Percentiles rank a stretch among this genome's conserved stretches.
Evolutionary conservation across 176 grass and related monocot genomes (phyloP).

Genomic region (Bothriochloa decipiens): DNA sequence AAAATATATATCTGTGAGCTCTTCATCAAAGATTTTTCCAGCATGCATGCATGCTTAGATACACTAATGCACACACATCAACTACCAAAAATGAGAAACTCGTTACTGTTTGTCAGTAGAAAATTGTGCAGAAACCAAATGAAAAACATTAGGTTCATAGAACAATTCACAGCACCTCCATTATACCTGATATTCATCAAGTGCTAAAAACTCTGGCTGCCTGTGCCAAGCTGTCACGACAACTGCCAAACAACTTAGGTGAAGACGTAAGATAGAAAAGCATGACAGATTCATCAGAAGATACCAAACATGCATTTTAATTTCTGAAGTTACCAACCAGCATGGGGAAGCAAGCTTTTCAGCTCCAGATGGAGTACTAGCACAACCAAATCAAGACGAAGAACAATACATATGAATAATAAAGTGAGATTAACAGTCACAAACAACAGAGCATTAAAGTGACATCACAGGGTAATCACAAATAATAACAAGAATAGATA

Average conservation of each 20-base stretch:
- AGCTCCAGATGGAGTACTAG: constrained; percentile 26
- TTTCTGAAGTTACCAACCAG: constrained; percentile 17
- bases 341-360: constrained; percentile 4
- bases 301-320: constrained; percentile 45
- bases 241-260: constrained; percentile 65
- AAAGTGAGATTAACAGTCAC: constrained; percentile 39
- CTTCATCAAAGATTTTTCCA: constrained; percentile 21
- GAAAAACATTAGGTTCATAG: constrained; percentile 19
- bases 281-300: constrained; percentile 34
- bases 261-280: constrained; percentile 46
- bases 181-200: constrained; percentile 56
- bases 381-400: constrained; percentile 31
- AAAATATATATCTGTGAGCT: constrained; percentile 2
- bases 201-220: constrained; percentile 31
- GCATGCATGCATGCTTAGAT: constrained; percentile 16
- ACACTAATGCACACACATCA: constrained; percentile 25
- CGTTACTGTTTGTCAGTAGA: constrained; percentile 35
- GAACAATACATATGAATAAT: constrained; percentile 34
- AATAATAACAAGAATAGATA: constrained; percentile 41
- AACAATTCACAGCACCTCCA: constrained; percentile 39
- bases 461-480: constrained; percentile 41
- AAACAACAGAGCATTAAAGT: constrained; percentile 40
- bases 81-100: constrained; percentile 38
- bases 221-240: constrained; percentile 44
- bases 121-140: constrained; percentile 40